Percentiles rank a stretch among this genome's conserved stretches.
Evolutionary conservation across 208 protist genomes (phyloP).

Genomic region (Trypanosoma scelopori): DNA sequence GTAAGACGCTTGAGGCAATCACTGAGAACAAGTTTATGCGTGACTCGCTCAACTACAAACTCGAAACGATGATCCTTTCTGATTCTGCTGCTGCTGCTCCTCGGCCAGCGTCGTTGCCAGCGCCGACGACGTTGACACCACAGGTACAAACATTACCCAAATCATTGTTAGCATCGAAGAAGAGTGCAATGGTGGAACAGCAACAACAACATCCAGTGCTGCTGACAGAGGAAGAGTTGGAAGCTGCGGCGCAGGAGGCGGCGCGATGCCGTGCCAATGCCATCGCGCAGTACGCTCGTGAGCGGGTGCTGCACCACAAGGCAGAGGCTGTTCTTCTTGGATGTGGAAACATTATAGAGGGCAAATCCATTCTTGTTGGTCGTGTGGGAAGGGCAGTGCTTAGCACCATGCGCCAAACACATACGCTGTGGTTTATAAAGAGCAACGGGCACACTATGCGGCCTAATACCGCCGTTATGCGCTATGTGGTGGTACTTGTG

Average conservation of each 20-base stretch:
- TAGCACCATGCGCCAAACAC: constrained; percentile 21
- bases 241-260: constrained; percentile 12
- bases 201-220: constrained; percentile 7
- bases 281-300: constrained; percentile 41
- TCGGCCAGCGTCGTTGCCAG: not conserved
- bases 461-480: constrained; percentile 33
- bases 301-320: constrained; percentile 39
- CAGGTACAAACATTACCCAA: not conserved
- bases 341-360: constrained; percentile 50
- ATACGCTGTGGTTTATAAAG: constrained; percentile 66
- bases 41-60: constrained; percentile 69
- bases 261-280: constrained; percentile 3
- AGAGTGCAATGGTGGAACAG: constrained; percentile 1
- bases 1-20: constrained; percentile 39
- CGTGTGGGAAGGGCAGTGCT: constrained; percentile 35
- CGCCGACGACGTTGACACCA: not conserved
- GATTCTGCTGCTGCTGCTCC: too few species aligned
- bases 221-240: constrained; percentile 8
- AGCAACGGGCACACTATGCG: constrained; percentile 54
- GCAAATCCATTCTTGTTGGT: constrained; percentile 49
- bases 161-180: not conserved
- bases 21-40: constrained; percentile 60
- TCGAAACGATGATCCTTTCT: constrained; percentile 45
- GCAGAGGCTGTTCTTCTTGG: constrained; percentile 51
- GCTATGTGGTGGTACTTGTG: constrained; percentile 42